Evolutionary conservation across 768 basidiomycete species (phyloP), one percentile per base, ranked within the genome.

Genomic region (Plicaturopsis crispa): DNA sequence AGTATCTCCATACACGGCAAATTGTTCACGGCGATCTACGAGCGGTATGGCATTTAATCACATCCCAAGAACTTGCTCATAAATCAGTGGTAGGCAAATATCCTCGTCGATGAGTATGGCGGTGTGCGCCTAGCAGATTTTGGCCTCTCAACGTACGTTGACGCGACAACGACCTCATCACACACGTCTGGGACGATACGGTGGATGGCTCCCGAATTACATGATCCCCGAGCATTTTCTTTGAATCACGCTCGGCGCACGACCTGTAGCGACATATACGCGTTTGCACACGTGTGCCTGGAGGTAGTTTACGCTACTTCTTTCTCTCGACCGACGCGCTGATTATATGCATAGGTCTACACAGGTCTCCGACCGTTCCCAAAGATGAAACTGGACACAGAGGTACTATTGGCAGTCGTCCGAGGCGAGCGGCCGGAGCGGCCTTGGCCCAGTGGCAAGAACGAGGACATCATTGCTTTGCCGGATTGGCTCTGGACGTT

Each of bases 121-220:
- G 53, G 52, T 45, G 55, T 53, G 12, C 53, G 55, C 22, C 43
- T 64, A 11, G 55, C 57, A n/a, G 62, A 64, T 37, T 64, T 63
- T 36, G 62, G 61, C 3, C 41, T 63, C 26, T 51, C 57, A 8
- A 46, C 45, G 5, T 54, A 62, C 33, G 48, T 51, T 17, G 57
- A 61, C 30, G 51, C 47, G 19, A 58, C 58, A 6, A 44, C 50
- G 6, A 49, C 48, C 21, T 49, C 52, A 3, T 52, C 56, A 4
- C 51, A 46, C 24, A 46, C 48, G 10, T 50, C 47, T 4, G 60
- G 59, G n/a, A 49, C 53, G 16, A 42, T 51, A 6, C 37, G 57
- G n/a, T 63, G 60, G 57, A 63, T 59, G 60, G 56, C 59, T 1
- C 62, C 62, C 6, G 62, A 63, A 42, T 45, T 63, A 11, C 52